phyloP scores from a whole-genome alignment of 2,329 filamentous ascomycete genomes.

The Fragosphaeria purpurea region DNA sequence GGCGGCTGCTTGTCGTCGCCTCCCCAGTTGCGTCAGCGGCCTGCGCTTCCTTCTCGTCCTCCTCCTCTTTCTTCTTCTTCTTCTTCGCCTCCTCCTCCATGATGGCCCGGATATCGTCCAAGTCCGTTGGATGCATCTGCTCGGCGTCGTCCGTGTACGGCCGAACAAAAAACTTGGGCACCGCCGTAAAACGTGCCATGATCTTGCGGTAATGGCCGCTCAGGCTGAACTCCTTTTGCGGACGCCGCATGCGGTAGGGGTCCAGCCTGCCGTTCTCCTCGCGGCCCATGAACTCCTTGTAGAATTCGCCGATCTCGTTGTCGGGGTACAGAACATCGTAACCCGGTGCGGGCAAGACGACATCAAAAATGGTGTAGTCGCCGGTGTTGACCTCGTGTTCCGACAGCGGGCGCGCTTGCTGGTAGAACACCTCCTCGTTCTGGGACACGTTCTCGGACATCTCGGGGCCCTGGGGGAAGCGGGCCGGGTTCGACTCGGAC shows the following conservation, averaged over 20 bases:
- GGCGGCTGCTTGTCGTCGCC: conserved; percentile 9
- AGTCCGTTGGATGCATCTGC: conserved; percentile 82
- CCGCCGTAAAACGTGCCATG: conserved; percentile 58
- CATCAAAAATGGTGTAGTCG: conserved; percentile 70
- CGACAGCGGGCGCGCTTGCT: conserved; percentile 59
- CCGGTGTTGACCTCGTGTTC: conserved; percentile 70
- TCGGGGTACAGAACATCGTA: conserved; percentile 79
- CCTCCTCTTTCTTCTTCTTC: conserved; percentile 1
- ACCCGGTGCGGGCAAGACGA: conserved; percentile 87
- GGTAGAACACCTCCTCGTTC: conserved; percentile 33
- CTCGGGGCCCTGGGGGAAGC: conserved; percentile 39
- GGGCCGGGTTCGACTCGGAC: conserved; percentile 21
- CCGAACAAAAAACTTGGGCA: conserved; percentile 58
- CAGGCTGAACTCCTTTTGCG: conserved; percentile 78
- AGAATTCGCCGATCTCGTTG: conserved; percentile 77
- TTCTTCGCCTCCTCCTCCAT: conserved; percentile 19
- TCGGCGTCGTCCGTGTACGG: conserved; percentile 61
- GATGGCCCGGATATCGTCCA: conserved; percentile 53
- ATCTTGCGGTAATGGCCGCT: conserved; percentile 83
- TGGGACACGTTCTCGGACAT: conserved; percentile 51
- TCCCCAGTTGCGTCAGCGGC: neutral
- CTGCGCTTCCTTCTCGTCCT: neutral
- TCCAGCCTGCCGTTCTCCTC: conserved; percentile 68
- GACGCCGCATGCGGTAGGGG: conserved; percentile 76
- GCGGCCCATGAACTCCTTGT: conserved; percentile 74